These are phyloP conservation scores for Cryptococcus amylolentus DNA, from an alignment of 1,284 basidiomycete genomes.

Conservation along the genomic window DNA sequence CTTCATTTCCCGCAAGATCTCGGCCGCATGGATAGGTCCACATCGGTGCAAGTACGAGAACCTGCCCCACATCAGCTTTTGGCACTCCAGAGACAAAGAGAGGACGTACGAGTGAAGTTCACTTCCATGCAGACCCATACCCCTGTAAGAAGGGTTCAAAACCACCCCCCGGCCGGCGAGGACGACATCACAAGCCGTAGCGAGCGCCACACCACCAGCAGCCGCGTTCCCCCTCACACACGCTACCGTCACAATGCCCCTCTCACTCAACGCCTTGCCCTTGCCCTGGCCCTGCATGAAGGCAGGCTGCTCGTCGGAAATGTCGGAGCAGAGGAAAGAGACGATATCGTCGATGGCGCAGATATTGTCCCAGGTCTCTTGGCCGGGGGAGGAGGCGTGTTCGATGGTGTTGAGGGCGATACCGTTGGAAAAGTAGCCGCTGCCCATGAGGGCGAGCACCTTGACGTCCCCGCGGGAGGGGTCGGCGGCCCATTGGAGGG, in stretches of 20 bases:
- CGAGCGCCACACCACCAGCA: conserved; percentile 53
- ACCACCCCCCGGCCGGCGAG: conserved; percentile 47
- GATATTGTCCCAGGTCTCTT: conserved; percentile 54
- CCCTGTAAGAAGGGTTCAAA: conserved; percentile 52
- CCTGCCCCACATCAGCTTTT: conserved; percentile 8
- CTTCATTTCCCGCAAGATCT: conserved; percentile 48
- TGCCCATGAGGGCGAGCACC: conserved; percentile 49
- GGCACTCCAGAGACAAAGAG: background rate
- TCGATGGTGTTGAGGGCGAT: conserved; percentile 54
- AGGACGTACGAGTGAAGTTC: conserved; percentile 50
- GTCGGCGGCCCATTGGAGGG: conserved; percentile 45
- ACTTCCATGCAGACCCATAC: conserved; percentile 51
- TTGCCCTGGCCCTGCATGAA: conserved; percentile 33
- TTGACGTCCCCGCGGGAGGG: conserved; percentile 43
- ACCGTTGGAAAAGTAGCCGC: conserved; percentile 53
- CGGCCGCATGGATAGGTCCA: conserved; percentile 38
- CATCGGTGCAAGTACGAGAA: conserved; percentile 49
- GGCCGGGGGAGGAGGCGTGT: conserved; percentile 42
- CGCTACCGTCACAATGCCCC: conserved; percentile 51
- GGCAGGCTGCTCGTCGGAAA: conserved; percentile 23
- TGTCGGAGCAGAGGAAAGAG: conserved; percentile 43
- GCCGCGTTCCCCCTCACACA: conserved; percentile 53
- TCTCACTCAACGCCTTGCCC: conserved; percentile 37
- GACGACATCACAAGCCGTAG: conserved; percentile 51
- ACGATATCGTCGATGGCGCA: conserved; percentile 51